phyloP scores from a whole-genome alignment of 192 early-diverging fungal species.

The Podila epigama region DNA sequence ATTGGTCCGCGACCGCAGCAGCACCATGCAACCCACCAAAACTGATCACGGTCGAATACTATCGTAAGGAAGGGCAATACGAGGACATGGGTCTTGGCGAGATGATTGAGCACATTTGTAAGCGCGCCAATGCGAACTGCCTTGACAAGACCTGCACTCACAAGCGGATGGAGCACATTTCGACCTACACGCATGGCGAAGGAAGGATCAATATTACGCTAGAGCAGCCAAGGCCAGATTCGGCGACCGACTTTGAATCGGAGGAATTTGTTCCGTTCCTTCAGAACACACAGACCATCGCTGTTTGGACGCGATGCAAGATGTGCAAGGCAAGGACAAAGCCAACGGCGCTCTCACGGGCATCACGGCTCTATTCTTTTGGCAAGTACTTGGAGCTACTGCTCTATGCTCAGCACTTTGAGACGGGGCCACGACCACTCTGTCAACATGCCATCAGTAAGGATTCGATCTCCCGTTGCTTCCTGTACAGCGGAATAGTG shows the following conservation, averaged over 20 bases:
- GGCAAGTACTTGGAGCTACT: constrained; percentile 92
- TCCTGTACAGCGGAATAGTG: constrained; percentile 71
- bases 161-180: constrained; percentile 57
- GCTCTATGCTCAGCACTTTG: constrained; percentile 73
- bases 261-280: constrained; percentile 55
- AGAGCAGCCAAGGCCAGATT: constrained; percentile 33
- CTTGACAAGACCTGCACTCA: constrained; percentile 55
- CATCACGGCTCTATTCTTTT: constrained; percentile 86
- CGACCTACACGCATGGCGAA: constrained; percentile 62
- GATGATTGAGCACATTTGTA: constrained; percentile 56
- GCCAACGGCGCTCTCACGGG: constrained; percentile 70
- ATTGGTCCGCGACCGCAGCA: constrained; percentile 40
- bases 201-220: constrained; percentile 57
- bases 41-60: constrained; percentile 60
- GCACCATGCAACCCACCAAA: constrained; percentile 54
- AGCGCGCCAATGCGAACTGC: constrained; percentile 48
- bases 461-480: constrained; percentile 74
- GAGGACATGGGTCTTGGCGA: constrained; percentile 57
- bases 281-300: constrained; percentile 67
- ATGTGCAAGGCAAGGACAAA: constrained; percentile 72
- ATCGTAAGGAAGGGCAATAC: constrained; percentile 50
- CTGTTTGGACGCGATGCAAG: constrained; percentile 85
- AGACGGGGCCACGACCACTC: constrained; percentile 59
- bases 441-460: constrained; percentile 50
- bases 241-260: constrained; percentile 6